Conservation (phyloP, 1,284 basidiomycete genomes). For the Cryptococcus hybrid region DNA sequence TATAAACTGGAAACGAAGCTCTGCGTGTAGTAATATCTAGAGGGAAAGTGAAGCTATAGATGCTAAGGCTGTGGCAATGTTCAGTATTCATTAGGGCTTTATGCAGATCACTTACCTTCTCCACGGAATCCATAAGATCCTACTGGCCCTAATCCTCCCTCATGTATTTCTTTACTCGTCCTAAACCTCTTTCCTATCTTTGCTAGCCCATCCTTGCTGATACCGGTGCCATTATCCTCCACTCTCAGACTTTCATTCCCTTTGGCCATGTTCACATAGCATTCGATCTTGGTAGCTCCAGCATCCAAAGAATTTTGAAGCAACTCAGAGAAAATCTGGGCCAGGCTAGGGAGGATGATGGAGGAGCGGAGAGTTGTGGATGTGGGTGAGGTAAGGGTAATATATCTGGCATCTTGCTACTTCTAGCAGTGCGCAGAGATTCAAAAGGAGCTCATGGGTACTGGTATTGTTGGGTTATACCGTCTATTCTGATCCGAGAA, state of each 20-base stretch:
- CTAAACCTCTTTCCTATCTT: constrained; percentile 55
- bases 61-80: constrained; percentile 61
- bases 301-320: constrained; percentile 72
- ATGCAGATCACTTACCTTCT: constrained; percentile 61
- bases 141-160: constrained; percentile 8
- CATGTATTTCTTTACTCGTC: constrained; percentile 18
- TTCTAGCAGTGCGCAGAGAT: not conserved
- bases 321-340: constrained; percentile 75
- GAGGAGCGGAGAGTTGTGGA: constrained; percentile 64
- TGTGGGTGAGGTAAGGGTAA: constrained; percentile 27
- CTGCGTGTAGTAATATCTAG: constrained; percentile 66
- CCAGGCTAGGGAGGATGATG: constrained; percentile 74
- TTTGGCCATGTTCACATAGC: constrained; percentile 51
- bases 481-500: not conserved
- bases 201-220: constrained; percentile 60
- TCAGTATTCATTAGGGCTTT: not conserved
- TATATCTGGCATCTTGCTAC: constrained; percentile 11
- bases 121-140: constrained; percentile 81
- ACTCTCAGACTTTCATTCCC: constrained; percentile 67
- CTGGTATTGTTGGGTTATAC: not conserved
- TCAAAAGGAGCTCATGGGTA: not conserved
- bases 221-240: constrained; percentile 75
- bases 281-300: constrained; percentile 38
- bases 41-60: constrained; percentile 67
- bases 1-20: constrained; percentile 59